phyloP scores from a whole-genome alignment of 2,329 filamentous ascomycete species.

The Aspergillus oerlinghausenensis region DNA sequence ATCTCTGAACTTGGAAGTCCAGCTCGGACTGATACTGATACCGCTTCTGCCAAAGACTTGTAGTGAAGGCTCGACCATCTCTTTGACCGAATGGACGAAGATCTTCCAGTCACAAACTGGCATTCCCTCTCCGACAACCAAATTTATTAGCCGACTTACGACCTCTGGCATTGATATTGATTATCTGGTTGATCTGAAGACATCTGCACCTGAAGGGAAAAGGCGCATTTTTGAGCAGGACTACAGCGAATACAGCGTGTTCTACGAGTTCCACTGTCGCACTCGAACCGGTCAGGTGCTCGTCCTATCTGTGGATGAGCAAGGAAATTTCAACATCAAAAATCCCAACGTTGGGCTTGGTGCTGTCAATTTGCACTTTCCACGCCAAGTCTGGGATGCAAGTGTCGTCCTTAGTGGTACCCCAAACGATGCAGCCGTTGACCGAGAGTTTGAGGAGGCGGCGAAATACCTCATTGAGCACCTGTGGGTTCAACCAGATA shows the following conservation, averaged over 20 bases:
- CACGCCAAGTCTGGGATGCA: slow-evolving; percentile 38
- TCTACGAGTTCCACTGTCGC: slow-evolving; percentile 39
- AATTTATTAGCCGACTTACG: slow-evolving; percentile 37
- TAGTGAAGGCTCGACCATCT: slow-evolving; percentile 10
- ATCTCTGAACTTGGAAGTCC: slow-evolving; percentile 30
- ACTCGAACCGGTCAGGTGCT: slow-evolving; percentile 26
- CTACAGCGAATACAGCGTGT: slow-evolving; percentile 19
- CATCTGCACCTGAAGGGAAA: slow-evolving; percentile 13
- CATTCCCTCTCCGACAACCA: slow-evolving; percentile 23
- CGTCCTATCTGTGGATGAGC: slow-evolving; percentile 30
- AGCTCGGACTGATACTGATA: slow-evolving; percentile 34
- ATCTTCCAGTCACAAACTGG: slow-evolving; percentile 30
- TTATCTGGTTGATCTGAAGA: slow-evolving; percentile 32
- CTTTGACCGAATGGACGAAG: slow-evolving; percentile 24
- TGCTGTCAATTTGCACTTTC: slow-evolving; percentile 37
- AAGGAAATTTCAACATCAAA: slow-evolving; percentile 25
- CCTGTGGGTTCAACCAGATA: slow-evolving; percentile 30
- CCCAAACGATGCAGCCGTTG: slow-evolving; percentile 18
- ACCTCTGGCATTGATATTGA: slow-evolving; percentile 39
- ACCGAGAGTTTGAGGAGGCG: slow-evolving; percentile 24
- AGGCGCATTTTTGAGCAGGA: slow-evolving; percentile 25
- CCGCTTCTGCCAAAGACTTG: slow-evolving; percentile 21
- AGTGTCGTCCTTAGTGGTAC: slow-evolving; percentile 28
- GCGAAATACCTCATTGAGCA: slow-evolving; percentile 29
- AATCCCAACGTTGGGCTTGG: slow-evolving; percentile 26